These are phyloP conservation scores for Colletotrichum tropicale DNA, from an alignment of 2,329 filamentous ascomycete species.

Conservation along the genomic window DNA sequence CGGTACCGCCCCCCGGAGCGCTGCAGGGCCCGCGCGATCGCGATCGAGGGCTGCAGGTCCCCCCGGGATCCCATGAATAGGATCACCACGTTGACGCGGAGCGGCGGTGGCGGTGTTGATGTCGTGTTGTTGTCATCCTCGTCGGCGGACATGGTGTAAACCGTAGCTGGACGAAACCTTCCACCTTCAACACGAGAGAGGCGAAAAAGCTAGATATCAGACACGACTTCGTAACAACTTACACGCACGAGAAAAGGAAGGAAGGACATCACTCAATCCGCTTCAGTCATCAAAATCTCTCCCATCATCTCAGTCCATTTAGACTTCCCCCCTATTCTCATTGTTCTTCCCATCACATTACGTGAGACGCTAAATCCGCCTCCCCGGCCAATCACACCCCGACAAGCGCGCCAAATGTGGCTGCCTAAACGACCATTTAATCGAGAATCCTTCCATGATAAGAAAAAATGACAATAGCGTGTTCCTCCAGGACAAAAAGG, in stretches of 20 bases:
- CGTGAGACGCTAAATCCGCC: background rate
- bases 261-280: background rate
- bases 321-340: background rate
- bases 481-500: background rate
- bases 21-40: slow-evolving; percentile 45
- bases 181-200: background rate
- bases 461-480: background rate
- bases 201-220: background rate
- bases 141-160: background rate
- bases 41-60: slow-evolving; percentile 54
- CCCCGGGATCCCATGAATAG: slow-evolving; percentile 49
- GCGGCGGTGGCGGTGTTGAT: background rate
- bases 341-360: background rate
- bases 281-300: background rate
- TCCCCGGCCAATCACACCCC: background rate
- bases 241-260: background rate
- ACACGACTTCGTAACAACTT: background rate
- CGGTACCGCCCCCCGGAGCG: slow-evolving; percentile 28
- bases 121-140: background rate
- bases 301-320: background rate
- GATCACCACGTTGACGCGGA: slow-evolving; percentile 47
- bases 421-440: background rate
- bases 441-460: background rate
- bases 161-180: background rate
- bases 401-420: background rate